phyloP scores from a whole-genome alignment of 2,329 filamentous ascomycete species.

The Trichoderma semiorbis region DNA sequence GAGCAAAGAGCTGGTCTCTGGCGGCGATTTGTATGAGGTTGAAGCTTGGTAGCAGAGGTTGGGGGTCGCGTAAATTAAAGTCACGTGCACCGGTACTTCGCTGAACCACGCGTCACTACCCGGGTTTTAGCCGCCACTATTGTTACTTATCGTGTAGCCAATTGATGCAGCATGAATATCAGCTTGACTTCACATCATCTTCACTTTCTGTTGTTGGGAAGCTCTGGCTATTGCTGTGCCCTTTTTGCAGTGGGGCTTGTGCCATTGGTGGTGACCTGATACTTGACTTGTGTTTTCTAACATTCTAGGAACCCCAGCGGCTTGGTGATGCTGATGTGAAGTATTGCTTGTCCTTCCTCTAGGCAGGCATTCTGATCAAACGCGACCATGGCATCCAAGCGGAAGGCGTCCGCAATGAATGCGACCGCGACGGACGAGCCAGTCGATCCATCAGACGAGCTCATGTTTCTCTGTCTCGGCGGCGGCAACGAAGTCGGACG shows the following conservation, averaged over 20 bases:
- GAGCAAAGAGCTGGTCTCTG: slow-evolving; percentile 15
- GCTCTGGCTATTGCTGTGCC: neutral
- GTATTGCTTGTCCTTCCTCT: neutral
- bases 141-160: slow-evolving; percentile 1
- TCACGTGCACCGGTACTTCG: slow-evolving; percentile 36
- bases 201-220: neutral
- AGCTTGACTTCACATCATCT: neutral
- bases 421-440: slow-evolving; percentile 70
- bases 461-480: slow-evolving; percentile 89
- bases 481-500: slow-evolving; percentile 96
- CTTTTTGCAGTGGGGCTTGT: neutral
- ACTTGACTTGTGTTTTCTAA: neutral
- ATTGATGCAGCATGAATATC: slow-evolving; percentile 2
- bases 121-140: slow-evolving; percentile 16
- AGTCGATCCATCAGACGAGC: slow-evolving; percentile 87
- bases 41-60: slow-evolving; percentile 30
- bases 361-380: slow-evolving; percentile 7
- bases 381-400: slow-evolving; percentile 79
- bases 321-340: slow-evolving; percentile 9
- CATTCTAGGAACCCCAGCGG: neutral
- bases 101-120: slow-evolving; percentile 14
- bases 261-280: neutral
- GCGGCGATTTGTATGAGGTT: slow-evolving; percentile 28
- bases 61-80: slow-evolving; percentile 39
- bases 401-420: slow-evolving; percentile 77